Base-by-base conservation (phyloP, 2,329 filamentous ascomycete species). In the Neoscytalidium dimidiatum region DNA sequence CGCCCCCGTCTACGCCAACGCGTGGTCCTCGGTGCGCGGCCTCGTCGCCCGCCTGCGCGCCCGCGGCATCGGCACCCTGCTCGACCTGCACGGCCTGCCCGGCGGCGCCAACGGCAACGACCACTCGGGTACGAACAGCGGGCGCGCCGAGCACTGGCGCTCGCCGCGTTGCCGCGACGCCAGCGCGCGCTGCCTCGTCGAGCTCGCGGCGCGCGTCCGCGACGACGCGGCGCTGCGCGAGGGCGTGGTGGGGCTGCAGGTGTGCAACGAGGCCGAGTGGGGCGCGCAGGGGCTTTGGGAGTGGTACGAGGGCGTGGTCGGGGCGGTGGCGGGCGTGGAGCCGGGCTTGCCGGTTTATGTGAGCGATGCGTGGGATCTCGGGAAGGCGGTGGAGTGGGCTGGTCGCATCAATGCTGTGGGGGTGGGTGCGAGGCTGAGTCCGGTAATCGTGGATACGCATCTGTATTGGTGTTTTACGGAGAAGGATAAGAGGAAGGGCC, bases 391-490 rank as follows among this genome's bases (percentile, higher is more conserved):
- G 26, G 71, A 77, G 8, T 88, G 85, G 77, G 74, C 72, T 3
- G 73, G 78, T 23, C 70, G 70, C 8, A 81, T 80, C 67, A 82
- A 81, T 66, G 68, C 64, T 8, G 69, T 74, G 8, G 71, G 71
- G 23, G 68, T 71, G 33, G 69, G 70, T 4, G 64, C 70, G n/a
- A 67, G 67, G 9, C 68, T 72, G 1, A 71, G 71, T 13, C 84
- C 85, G 0, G 78, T 88, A 7, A 74, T 87, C 23, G 77, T 88
- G 28, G 86, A 88, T 67, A 87, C 85, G 13, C 86, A 88, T 71
- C 80, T 82, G 64, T 88, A 88, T 71, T 88, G 84, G 78, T 83
- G 82, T 43, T 87, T 87, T 70, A 78, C 80, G n/a, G 82, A 84
- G 11, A 77, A 75, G 1, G 82, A 87, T 71, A 83, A 83, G 69